Percentiles rank a stretch among this genome's conserved stretches.
phyloP scores from a whole-genome alignment of 2,329 filamentous ascomycete species.

The Talaromyces sp. region DNA sequence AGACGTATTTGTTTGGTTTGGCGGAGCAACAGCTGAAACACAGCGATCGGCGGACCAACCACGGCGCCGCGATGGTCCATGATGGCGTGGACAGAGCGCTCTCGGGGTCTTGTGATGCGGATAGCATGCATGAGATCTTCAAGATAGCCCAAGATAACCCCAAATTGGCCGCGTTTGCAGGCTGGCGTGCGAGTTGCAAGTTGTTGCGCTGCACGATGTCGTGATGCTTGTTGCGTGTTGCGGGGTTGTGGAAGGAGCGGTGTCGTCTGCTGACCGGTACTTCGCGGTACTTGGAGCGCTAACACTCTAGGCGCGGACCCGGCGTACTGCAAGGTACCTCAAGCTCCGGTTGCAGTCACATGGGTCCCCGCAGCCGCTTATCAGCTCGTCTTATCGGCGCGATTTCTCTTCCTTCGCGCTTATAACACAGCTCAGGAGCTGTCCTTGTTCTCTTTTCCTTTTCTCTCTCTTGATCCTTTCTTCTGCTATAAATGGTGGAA shows the following conservation, averaged over 20 bases:
- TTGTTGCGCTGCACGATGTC: not conserved
- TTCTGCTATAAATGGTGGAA: not conserved
- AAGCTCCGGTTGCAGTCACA: not conserved
- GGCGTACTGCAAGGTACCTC: not conserved
- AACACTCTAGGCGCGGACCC: not conserved
- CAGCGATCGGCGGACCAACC: not conserved
- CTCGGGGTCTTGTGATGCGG: not conserved
- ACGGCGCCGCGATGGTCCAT: not conserved
- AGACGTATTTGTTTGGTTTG: not conserved
- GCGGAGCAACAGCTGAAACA: not conserved
- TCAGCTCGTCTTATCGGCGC: not conserved
- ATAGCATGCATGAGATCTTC: not conserved
- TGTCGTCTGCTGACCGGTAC: not conserved
- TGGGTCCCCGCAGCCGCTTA: not conserved
- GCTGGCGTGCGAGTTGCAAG: not conserved
- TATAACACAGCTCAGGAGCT: not conserved
- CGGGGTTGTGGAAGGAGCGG: not conserved
- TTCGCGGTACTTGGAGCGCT: not conserved
- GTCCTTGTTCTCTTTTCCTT: not conserved
- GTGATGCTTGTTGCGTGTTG: not conserved
- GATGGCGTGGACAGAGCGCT: not conserved
- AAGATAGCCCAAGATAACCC: not conserved
- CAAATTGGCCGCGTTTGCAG: not conserved
- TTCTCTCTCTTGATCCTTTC: not conserved
- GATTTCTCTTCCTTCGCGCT: not conserved